phyloP scores from a whole-genome alignment of 345 rosid genomes.

The Microcos paniculata region DNA sequence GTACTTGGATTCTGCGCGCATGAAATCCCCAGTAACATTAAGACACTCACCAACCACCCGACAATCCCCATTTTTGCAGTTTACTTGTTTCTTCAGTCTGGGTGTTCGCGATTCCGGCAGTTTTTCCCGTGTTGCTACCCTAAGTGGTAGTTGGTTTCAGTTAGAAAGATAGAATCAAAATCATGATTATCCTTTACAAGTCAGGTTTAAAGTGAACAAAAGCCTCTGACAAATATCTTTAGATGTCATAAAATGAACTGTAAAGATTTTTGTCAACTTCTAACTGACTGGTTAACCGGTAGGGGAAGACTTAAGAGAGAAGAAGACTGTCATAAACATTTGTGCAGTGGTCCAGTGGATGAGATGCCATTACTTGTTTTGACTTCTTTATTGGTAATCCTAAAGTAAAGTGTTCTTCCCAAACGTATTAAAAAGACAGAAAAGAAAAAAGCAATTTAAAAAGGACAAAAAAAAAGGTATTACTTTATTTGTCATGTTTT shows the following conservation, averaged over 20 bases:
- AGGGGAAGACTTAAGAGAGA: background rate
- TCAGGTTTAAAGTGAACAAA: background rate
- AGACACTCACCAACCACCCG: constrained; percentile 7
- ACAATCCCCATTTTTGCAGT: constrained; percentile 21
- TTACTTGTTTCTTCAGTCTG: background rate
- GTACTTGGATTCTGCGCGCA: constrained; percentile 60
- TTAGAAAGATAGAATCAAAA: background rate
- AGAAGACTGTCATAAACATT: background rate
- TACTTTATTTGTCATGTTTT: background rate
- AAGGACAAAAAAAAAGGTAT: background rate
- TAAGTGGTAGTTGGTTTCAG: background rate
- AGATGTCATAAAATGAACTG: background rate
- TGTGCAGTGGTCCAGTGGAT: background rate
- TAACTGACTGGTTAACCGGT: background rate
- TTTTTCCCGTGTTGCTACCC: background rate
- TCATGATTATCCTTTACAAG: background rate
- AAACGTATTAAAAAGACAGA: background rate
- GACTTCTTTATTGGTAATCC: background rate
- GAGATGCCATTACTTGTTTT: no score
- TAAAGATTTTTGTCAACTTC: background rate
- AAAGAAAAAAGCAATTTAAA: background rate
- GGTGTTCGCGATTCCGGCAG: background rate
- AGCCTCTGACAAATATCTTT: background rate
- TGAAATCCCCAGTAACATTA: constrained; percentile 37
- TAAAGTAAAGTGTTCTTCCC: background rate